Conservation (phyloP, 1,284 basidiomycete genomes). For the Naganishia sp. region DNA sequence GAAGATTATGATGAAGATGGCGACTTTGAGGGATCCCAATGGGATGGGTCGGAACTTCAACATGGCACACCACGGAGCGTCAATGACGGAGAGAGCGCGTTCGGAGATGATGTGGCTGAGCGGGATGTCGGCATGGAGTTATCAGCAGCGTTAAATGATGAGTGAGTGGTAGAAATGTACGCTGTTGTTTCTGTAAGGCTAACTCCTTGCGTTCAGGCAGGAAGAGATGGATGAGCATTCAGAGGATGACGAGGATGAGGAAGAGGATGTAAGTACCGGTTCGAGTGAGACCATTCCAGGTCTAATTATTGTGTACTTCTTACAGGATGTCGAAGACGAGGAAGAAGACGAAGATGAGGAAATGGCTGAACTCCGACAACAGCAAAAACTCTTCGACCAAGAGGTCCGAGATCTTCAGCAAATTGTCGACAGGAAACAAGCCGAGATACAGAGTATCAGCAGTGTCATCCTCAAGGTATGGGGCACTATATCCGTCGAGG, state of each 20-base stretch:
- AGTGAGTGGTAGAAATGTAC: conserved; percentile 33
- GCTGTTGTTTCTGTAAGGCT: not conserved
- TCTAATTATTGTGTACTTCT: not conserved
- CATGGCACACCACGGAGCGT: conserved; percentile 52
- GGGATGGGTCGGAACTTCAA: conserved; percentile 61
- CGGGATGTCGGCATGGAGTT: conserved; percentile 44
- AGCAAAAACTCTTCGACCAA: conserved; percentile 73
- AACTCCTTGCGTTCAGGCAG: conserved; percentile 43
- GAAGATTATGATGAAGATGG: conserved; percentile 61
- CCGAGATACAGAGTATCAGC: conserved; percentile 73
- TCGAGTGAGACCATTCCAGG: not conserved
- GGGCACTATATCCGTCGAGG: not conserved
- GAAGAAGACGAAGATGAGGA: conserved; percentile 38
- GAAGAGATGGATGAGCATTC: conserved; percentile 40
- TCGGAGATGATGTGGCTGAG: conserved; percentile 53
- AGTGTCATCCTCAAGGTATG: conserved; percentile 79
- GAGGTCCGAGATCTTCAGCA: conserved; percentile 83
- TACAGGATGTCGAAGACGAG: conserved; percentile 36
- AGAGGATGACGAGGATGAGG: conserved; percentile 53
- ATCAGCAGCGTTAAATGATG: conserved; percentile 38
- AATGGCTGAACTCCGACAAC: conserved; percentile 56
- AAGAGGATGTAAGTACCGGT: conserved; percentile 53
- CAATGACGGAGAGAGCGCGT: conserved; percentile 58
- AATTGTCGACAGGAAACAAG: conserved; percentile 77
- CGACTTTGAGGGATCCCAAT: conserved; percentile 62